These are phyloP conservation scores for Trichosporon asahii DNA, from an alignment of 1,284 basidiomycete species.

Conservation along the genomic window DNA sequence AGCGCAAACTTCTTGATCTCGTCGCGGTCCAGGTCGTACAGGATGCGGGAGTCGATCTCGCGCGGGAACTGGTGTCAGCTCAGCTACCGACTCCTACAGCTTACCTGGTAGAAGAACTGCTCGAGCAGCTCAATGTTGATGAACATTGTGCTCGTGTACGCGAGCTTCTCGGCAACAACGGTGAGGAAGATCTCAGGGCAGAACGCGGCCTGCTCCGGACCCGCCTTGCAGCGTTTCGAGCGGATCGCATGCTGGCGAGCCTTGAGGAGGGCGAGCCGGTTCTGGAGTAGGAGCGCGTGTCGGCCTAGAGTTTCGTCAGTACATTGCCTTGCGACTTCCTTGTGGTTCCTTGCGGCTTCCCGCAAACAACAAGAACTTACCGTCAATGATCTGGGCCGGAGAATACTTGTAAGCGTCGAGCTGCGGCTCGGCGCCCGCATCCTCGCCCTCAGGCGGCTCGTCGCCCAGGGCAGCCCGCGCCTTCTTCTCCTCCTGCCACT, in stretches of 20 bases:
- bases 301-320: conserved; percentile 55
- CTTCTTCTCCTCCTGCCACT: conserved; percentile 64
- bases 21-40: conserved; percentile 82
- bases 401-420: conserved; percentile 81
- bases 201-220: conserved; percentile 79
- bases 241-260: conserved; percentile 78
- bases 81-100: conserved; percentile 19
- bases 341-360: neutral
- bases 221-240: conserved; percentile 79
- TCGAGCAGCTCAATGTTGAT: conserved; percentile 96
- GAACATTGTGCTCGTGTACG: conserved; percentile 95
- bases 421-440: conserved; percentile 54
- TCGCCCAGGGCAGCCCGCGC: conserved; percentile 13
- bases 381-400: conserved; percentile 82
- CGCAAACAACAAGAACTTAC: conserved; percentile 55
- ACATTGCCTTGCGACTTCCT: neutral
- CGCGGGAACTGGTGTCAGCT: conserved; percentile 71
- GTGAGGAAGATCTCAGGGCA: conserved; percentile 97
- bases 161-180: conserved; percentile 94
- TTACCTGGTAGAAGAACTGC: conserved; percentile 95
- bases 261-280: conserved; percentile 77
- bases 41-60: conserved; percentile 90
- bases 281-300: conserved; percentile 81
- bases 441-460: conserved; percentile 37
- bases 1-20: conserved; percentile 84